These are phyloP conservation scores for Pseudogymnoascus sp. DNA, from an alignment of 2,329 filamentous ascomycete species.

Conservation along the genomic window DNA sequence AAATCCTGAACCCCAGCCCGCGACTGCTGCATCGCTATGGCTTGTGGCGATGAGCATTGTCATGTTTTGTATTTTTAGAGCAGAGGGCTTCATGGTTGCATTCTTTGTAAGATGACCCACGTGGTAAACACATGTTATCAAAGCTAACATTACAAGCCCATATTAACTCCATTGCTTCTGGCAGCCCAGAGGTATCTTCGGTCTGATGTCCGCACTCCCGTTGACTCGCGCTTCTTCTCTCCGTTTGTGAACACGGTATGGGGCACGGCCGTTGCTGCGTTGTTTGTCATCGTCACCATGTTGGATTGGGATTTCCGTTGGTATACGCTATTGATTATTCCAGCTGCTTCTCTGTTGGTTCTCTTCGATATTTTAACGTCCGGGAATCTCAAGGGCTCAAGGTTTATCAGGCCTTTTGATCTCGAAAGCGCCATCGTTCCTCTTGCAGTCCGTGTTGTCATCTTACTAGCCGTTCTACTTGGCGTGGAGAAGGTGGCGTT, in stretches of 20 bases:
- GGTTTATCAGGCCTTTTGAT: not conserved
- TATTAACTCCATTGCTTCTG: slow-evolving; percentile 28
- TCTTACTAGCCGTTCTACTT: slow-evolving; percentile 18
- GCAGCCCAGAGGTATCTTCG: slow-evolving; percentile 21
- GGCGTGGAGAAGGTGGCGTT: slow-evolving; percentile 19
- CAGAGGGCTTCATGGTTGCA: slow-evolving; percentile 17
- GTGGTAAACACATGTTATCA: not conserved
- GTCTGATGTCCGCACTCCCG: slow-evolving; percentile 5
- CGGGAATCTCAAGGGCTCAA: not conserved
- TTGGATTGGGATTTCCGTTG: slow-evolving; percentile 24
- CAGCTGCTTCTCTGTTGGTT: slow-evolving; percentile 25
- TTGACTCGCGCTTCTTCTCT: slow-evolving; percentile 14
- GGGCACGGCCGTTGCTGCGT: slow-evolving; percentile 22
- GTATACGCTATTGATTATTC: slow-evolving; percentile 24
- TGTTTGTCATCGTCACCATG: slow-evolving; percentile 23
- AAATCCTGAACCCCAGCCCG: not conserved
- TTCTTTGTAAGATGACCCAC: slow-evolving; percentile 2
- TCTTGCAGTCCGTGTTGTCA: slow-evolving; percentile 21
- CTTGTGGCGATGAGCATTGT: slow-evolving; percentile 17
- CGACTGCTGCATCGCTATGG: slow-evolving; percentile 13
- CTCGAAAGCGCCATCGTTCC: not conserved
- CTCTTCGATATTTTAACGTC: slow-evolving; percentile 22
- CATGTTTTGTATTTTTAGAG: slow-evolving; percentile 20
- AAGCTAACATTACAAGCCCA: slow-evolving; percentile 22
- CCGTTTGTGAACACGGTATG: slow-evolving; percentile 19